Conservation (phyloP, 2,329 filamentous ascomycete species). For the Talaromyces sp. region DNA sequence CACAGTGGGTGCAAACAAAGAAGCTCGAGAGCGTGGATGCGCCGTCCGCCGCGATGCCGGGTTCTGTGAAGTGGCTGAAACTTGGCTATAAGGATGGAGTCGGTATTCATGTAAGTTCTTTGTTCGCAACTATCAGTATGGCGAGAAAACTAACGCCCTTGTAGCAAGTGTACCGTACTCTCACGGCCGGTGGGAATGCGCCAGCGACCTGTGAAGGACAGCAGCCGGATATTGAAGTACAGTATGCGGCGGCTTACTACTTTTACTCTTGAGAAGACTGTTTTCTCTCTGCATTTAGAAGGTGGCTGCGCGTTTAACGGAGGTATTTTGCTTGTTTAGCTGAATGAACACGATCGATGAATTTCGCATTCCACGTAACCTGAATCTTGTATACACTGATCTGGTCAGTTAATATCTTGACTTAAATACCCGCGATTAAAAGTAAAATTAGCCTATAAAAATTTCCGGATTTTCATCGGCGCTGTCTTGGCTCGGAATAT, state of each 20-base stretch:
- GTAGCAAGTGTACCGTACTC: conserved; percentile 39
- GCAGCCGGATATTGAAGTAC: conserved; percentile 25
- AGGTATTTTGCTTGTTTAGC: background rate
- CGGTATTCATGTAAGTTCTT: conserved; percentile 25
- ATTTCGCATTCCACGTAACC: too few relatives aligned
- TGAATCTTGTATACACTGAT: too few relatives aligned
- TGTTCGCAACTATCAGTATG: background rate
- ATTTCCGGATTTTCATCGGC: too few relatives aligned
- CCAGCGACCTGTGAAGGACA: conserved; percentile 31
- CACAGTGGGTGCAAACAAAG: conserved; percentile 23
- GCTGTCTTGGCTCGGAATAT: too few relatives aligned
- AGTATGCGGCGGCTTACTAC: conserved; percentile 42
- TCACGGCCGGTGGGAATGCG: conserved; percentile 32
- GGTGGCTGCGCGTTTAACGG: background rate
- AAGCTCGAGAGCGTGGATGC: conserved; percentile 22
- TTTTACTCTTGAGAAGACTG: conserved; percentile 21
- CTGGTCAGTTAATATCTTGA: too few relatives aligned
- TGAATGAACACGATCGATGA: background rate
- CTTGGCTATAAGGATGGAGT: conserved; percentile 22
- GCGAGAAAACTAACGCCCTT: background rate
- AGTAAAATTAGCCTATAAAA: too few relatives aligned
- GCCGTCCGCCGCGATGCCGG: conserved; percentile 9
- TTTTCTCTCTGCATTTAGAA: background rate
- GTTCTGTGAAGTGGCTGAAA: conserved; percentile 30
- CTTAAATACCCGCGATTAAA: too few relatives aligned